Percentiles rank a stretch among this genome's conserved stretches.
Evolutionary conservation across 2,329 filamentous ascomycete genomes (phyloP).

Genomic region (Claviceps fusiformis): DNA sequence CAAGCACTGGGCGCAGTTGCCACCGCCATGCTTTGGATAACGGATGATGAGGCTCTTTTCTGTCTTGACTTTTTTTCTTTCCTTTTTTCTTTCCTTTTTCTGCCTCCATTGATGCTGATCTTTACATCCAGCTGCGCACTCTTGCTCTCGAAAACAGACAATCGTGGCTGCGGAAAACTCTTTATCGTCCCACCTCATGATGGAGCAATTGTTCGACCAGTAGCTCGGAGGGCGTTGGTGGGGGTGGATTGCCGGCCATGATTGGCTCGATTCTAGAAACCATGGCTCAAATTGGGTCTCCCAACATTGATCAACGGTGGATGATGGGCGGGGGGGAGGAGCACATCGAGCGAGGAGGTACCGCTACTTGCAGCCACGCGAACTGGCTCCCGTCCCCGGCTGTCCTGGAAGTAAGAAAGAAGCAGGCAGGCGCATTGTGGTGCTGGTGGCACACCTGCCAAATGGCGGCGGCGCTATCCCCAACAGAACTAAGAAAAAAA

Average conservation of each 20-base stretch:
- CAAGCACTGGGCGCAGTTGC: too few species aligned
- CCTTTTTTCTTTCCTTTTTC: too few species aligned
- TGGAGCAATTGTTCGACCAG: background rate
- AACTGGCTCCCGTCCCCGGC: background rate
- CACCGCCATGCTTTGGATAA: too few species aligned
- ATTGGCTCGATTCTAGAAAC: background rate
- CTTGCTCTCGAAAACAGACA: background rate
- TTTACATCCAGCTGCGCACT: background rate
- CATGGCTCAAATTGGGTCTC: background rate
- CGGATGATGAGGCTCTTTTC: too few species aligned
- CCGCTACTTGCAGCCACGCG: background rate
- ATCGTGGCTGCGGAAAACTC: background rate
- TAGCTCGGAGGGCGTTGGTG: background rate
- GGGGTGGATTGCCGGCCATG: background rate
- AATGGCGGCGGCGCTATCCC: constrained; percentile 18
- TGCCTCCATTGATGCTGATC: too few species aligned
- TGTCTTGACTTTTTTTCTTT: too few species aligned
- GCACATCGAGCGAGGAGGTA: background rate
- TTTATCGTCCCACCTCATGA: background rate
- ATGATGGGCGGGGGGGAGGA: background rate
- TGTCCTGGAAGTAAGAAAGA: too few species aligned
- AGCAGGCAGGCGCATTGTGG: background rate
- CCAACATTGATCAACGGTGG: background rate
- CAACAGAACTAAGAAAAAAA: constrained; percentile 28
- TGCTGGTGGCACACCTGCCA: background rate